A percentile compares a stretch with the other conserved stretches of the same genome.
These are phyloP conservation scores for Salvia miltiorrhiza DNA, from an alignment of 257 asterid species.

Conservation along the genomic window DNA sequence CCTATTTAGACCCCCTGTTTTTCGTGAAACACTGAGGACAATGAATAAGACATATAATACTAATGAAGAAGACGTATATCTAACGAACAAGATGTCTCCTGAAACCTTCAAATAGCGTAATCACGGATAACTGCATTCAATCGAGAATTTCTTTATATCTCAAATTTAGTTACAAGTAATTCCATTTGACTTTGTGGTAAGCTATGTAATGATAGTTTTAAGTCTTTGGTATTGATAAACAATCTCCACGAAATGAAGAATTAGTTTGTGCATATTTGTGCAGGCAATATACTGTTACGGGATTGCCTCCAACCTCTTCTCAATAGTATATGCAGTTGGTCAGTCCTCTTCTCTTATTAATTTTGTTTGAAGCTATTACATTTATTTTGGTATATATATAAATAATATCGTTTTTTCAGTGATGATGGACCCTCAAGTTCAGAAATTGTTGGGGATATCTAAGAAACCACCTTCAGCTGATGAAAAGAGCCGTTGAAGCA, in stretches of 20 bases:
- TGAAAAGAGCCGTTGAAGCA: no score
- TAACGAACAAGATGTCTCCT: no score
- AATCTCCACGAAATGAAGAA: background rate
- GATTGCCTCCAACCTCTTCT: constrained; percentile 79
- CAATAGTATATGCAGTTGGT: constrained; percentile 71
- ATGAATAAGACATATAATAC: no score
- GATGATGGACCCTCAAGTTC: background rate
- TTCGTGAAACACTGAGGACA: no score
- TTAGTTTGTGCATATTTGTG: background rate
- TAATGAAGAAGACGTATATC: no score
- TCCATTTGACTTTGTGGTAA: no score
- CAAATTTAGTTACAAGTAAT: no score
- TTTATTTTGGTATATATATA: background rate
- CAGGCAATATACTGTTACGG: constrained; percentile 86
- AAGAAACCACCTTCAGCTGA: background rate
- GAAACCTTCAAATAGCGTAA: no score
- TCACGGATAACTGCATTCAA: no score
- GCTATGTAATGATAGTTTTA: background rate
- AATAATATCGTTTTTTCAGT: background rate
- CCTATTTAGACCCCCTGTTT: no score
- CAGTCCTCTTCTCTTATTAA: constrained; percentile 17
- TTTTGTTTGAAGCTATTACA: background rate
- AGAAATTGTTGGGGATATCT: background rate
- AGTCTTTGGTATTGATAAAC: constrained; percentile 21
- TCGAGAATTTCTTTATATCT: no score